Percentiles rank a stretch among this genome's conserved stretches.
Evolutionary conservation across 2,329 filamentous ascomycete species (phyloP).

Genomic region (Ceratocystis variospora): DNA sequence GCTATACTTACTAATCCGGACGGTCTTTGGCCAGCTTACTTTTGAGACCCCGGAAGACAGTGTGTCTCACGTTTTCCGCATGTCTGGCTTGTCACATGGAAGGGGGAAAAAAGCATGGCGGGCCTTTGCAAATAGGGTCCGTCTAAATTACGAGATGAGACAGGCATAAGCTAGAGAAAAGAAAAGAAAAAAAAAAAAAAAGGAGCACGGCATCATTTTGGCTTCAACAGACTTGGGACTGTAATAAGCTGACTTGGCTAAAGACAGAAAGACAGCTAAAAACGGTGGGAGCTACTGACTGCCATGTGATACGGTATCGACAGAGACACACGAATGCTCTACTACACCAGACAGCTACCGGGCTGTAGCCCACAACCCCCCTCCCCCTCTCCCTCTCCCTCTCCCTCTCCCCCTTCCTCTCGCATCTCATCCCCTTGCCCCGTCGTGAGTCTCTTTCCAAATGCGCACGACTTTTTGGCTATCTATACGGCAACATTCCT

Average conservation of each 20-base stretch:
- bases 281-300: too few species aligned
- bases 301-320: too few species aligned
- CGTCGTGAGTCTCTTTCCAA: neutral
- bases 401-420: too few species aligned
- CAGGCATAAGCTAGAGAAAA: neutral
- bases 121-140: neutral
- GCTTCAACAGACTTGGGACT: neutral
- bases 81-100: neutral
- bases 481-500: neutral
- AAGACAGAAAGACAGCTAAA: too few species aligned
- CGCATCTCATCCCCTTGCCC: neutral
- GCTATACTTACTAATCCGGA: too few species aligned
- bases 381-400: too few species aligned
- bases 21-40: neutral
- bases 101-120: neutral
- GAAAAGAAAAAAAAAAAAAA: neutral
- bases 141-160: neutral
- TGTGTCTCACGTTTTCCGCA: neutral
- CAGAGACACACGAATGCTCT: too few species aligned
- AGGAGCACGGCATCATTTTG: neutral
- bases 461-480: neutral
- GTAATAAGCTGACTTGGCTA: too few species aligned
- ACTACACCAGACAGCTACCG: too few species aligned
- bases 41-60: neutral
- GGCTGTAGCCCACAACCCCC: too few species aligned